phyloP scores from a whole-genome alignment of 108 stramenopile species.

The Pseudonitzschia multiseries region DNA sequence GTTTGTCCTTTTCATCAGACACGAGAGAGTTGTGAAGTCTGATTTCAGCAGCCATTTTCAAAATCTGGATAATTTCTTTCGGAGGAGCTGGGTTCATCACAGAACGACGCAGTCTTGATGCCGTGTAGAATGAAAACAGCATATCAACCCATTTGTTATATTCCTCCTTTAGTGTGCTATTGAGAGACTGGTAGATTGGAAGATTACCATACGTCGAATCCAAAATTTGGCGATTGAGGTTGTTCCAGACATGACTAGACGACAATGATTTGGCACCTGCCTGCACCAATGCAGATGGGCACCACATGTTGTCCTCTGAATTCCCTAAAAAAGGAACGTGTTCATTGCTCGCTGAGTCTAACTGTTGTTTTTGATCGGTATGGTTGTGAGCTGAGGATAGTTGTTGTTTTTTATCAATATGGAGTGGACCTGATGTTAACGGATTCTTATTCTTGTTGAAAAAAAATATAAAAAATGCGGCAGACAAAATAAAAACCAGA shows the following conservation, averaged over 20 bases:
- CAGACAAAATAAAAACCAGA: too few species aligned
- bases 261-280: background rate
- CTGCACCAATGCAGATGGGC: background rate
- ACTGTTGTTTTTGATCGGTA: too few species aligned
- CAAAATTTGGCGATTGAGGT: conserved; percentile 1
- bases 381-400: too few species aligned
- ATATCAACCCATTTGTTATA: background rate
- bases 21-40: background rate
- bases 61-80: conserved; percentile 2
- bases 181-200: background rate
- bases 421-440: too few species aligned
- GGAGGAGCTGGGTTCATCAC: conserved; percentile 11
- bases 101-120: background rate
- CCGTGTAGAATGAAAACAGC: background rate
- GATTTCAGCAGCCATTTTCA: conserved; percentile 1
- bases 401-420: too few species aligned
- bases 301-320: too few species aligned
- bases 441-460: too few species aligned
- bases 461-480: too few species aligned
- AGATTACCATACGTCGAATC: background rate
- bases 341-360: too few species aligned
- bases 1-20: conserved; percentile 2
- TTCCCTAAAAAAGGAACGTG: too few species aligned
- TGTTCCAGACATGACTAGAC: background rate
- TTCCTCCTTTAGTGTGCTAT: background rate